A percentile compares a stretch with the other conserved stretches of the same genome.
Conservation (phyloP, 208 protist genomes). For the Novymonas esmeraldas region DNA sequence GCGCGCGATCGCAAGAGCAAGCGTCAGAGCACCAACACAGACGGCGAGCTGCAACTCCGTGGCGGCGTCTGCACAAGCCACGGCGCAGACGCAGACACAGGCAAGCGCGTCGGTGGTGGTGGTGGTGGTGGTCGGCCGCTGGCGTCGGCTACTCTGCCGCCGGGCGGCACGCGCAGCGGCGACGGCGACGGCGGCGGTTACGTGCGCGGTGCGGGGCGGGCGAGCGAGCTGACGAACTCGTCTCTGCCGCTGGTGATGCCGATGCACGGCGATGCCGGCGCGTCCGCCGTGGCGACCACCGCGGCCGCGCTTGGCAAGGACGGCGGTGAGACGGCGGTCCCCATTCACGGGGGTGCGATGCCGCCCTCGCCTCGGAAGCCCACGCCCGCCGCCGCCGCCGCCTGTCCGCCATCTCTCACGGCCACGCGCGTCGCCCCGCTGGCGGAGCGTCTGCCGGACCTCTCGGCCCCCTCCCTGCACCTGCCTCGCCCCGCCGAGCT, state of each 20-base stretch:
- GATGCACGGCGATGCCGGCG: neutral
- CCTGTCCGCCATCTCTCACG: neutral
- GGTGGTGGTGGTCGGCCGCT: neutral
- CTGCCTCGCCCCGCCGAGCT: neutral
- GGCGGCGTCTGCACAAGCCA: neutral
- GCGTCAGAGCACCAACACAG: neutral
- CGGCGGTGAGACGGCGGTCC: neutral
- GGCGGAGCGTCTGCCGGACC: slow-evolving; percentile 20
- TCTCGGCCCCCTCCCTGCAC: slow-evolving; percentile 11
- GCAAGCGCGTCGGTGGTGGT: too few relatives aligned
- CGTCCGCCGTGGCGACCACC: neutral
- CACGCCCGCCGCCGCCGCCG: neutral
- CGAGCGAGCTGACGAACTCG: neutral
- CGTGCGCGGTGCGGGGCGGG: too few relatives aligned
- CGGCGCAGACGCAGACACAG: neutral
- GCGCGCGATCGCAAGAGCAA: neutral
- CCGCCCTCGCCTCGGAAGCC: neutral
- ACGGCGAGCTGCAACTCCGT: neutral
- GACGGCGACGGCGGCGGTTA: neutral
- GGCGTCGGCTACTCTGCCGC: slow-evolving; percentile 6
- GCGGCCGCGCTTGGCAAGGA: neutral
- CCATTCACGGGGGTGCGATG: neutral
- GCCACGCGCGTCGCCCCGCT: slow-evolving; percentile 4
- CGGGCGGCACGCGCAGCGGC: neutral
- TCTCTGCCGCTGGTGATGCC: neutral